Evolutionary conservation across 1,139 yeast genomes (phyloP).

Genomic region (Sugiyamaella xylanicola): DNA sequence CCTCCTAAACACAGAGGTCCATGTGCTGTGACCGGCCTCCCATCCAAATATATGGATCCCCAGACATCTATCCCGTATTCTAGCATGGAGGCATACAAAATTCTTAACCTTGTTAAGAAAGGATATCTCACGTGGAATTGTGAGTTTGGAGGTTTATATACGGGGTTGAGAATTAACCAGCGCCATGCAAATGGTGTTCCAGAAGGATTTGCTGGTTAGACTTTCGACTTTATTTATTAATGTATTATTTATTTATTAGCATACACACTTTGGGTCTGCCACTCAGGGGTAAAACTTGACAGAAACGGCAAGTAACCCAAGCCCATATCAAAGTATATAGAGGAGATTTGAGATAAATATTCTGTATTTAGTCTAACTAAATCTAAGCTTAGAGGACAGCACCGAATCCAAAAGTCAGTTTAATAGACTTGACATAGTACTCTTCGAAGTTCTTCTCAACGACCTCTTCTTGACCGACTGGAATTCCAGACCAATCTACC

Average conservation of each 20-base stretch:
- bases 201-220: slow-evolving; percentile 57
- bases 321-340: too few species aligned
- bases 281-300: slow-evolving; percentile 4
- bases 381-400: slow-evolving; percentile 36
- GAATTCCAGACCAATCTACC: slow-evolving; percentile 85
- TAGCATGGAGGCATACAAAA: slow-evolving; percentile 74
- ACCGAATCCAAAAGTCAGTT: slow-evolving; percentile 87
- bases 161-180: slow-evolving; percentile 56
- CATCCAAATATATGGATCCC: slow-evolving; percentile 86
- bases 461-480: slow-evolving; percentile 94
- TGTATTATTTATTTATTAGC: slow-evolving; percentile 15
- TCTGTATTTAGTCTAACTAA: slow-evolving; percentile 7
- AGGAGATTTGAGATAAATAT: slow-evolving; percentile 1
- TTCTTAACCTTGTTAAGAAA: slow-evolving; percentile 66
- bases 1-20: slow-evolving; percentile 23
- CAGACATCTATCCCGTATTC: slow-evolving; percentile 78
- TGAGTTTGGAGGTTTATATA: slow-evolving; percentile 67
- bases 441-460: slow-evolving; percentile 85
- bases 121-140: slow-evolving; percentile 75
- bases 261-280: not conserved
- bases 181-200: slow-evolving; percentile 89
- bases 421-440: slow-evolving; percentile 83
- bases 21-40: slow-evolving; percentile 77
- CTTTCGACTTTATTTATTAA: slow-evolving; percentile 7
- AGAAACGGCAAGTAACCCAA: slow-evolving; percentile 4